Evolutionary conservation across 768 basidiomycete species (phyloP), one percentile per base, ranked within the genome.

Genomic region (Cyclocybe aegerita): DNA sequence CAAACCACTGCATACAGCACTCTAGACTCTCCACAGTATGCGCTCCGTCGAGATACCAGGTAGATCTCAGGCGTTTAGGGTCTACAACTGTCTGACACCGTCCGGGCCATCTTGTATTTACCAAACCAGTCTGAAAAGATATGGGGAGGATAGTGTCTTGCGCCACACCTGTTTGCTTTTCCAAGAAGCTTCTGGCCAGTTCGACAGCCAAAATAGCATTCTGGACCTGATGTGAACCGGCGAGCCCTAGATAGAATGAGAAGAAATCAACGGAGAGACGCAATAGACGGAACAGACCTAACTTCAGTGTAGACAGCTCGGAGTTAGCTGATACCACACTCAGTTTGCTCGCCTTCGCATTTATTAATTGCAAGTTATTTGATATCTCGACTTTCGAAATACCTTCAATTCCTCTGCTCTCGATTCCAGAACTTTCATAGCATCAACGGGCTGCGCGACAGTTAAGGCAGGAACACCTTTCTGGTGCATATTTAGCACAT

Each of bases 21-120:
- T 80, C 77, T 29, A 99, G 74, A 61, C 93, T 97, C 64, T 98
- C 97, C 9, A 80, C 69, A 0, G 97, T 99, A 66, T 99, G 97
- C 9, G 97, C 95, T 0, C 97, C 97, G 63, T 98, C 97, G 9
- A 99, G 72, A 66, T 85, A 92, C 97, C 97, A 98, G 2, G 81
- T 88, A 6, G 80, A 75, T 11, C 67, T 60, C 1, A 67, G 43
- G 35, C 79, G 63, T 11, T 56, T 62, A 1, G 85, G 84, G 61
- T 95, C 93, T 8, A 49, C 42, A 9, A 96, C 81, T 7, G 79
- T 80, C 69, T 99, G 97, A 65, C 97, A 99, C 39, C 97, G 82
- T 9, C 96, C 97, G 8, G 97, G 95, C 96, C 97, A 99, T 52
- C 74, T 81, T 3, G 93, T 78, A 14, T 75, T 69, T 58, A 81